These are phyloP conservation scores for Colletotrichum aenigma DNA, from an alignment of 2,329 filamentous ascomycete genomes.

Conservation along the genomic window DNA sequence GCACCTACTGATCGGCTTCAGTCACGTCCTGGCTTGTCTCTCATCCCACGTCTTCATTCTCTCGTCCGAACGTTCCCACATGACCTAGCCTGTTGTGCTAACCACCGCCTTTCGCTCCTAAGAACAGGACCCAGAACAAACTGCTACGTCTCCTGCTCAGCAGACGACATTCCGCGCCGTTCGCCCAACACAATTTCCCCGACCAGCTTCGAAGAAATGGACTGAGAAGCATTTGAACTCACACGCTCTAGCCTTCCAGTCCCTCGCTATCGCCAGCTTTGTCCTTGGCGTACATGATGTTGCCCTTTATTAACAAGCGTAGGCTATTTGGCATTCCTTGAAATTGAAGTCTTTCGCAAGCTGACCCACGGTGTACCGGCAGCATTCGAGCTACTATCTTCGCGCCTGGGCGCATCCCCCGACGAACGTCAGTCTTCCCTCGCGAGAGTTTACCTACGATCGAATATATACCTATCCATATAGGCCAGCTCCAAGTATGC, in stretches of 20 bases:
- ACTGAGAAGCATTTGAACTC: neutral
- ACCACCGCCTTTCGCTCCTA: neutral
- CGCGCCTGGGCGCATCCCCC: slow-evolving; percentile 44
- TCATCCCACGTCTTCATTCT: neutral
- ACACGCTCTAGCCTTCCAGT: neutral
- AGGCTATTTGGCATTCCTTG: neutral
- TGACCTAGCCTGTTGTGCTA: neutral
- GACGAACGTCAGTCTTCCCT: slow-evolving; percentile 47
- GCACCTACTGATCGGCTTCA: neutral
- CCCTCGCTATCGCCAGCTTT: neutral
- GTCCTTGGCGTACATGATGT: slow-evolving; percentile 22
- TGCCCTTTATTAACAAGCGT: slow-evolving; percentile 32
- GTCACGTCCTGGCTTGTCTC: neutral
- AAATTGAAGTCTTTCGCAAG: neutral
- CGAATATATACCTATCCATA: slow-evolving; percentile 22
- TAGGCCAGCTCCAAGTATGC: neutral
- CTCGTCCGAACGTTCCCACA: neutral
- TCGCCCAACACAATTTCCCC: no score
- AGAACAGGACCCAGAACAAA: neutral
- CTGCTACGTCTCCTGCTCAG: neutral
- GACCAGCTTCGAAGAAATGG: neutral
- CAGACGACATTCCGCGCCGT: neutral
- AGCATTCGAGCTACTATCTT: slow-evolving; percentile 50
- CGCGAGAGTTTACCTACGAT: slow-evolving; percentile 29
- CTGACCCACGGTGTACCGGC: neutral